These are phyloP conservation scores for Lasiodiplodia sp. DNA, from an alignment of 2,329 filamentous ascomycete genomes.

Conservation along the genomic window DNA sequence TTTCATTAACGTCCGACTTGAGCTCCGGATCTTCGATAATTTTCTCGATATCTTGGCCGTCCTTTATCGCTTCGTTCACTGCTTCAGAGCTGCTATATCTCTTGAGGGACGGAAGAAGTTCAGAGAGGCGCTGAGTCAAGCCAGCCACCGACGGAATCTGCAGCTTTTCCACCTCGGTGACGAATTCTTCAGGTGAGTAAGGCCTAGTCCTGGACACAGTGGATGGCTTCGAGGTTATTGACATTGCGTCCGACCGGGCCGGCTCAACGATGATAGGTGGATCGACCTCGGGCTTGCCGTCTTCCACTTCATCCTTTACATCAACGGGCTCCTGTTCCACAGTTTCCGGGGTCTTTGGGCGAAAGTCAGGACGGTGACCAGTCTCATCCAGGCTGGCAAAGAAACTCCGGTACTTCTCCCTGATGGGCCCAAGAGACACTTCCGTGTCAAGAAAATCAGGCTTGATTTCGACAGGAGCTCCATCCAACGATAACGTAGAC, in stretches of 20 bases:
- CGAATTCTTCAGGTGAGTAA: conserved; percentile 51
- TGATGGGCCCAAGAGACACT: conserved; percentile 43
- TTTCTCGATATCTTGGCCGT: conserved; percentile 32
- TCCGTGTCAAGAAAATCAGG: neutral
- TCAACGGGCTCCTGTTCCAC: conserved; percentile 7
- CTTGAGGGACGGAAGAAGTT: conserved; percentile 53
- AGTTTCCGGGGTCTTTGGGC: conserved; percentile 25
- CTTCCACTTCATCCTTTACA: neutral
- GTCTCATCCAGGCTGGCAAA: conserved; percentile 52
- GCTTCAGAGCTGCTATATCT: conserved; percentile 48
- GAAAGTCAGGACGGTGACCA: conserved; percentile 14
- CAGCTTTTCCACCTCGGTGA: conserved; percentile 54
- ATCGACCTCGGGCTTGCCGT: neutral
- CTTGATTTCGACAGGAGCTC: conserved; percentile 33
- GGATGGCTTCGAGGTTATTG: conserved; percentile 24
- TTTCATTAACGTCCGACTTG: conserved; percentile 20
- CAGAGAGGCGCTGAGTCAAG: conserved; percentile 55
- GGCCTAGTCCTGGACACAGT: conserved; percentile 34
- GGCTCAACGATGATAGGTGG: conserved; percentile 14
- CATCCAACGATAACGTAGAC: conserved; percentile 30
- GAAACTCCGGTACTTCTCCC: conserved; percentile 56
- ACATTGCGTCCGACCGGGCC: conserved; percentile 27
- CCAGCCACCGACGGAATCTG: conserved; percentile 55
- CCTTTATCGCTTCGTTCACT: conserved; percentile 44
- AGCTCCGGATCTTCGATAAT: conserved; percentile 27